A percentile compares a stretch with the other conserved stretches of the same genome.
These are phyloP conservation scores for Rusavskia elegans DNA, from an alignment of 495 filamentous ascomycete genomes.

Conservation along the genomic window DNA sequence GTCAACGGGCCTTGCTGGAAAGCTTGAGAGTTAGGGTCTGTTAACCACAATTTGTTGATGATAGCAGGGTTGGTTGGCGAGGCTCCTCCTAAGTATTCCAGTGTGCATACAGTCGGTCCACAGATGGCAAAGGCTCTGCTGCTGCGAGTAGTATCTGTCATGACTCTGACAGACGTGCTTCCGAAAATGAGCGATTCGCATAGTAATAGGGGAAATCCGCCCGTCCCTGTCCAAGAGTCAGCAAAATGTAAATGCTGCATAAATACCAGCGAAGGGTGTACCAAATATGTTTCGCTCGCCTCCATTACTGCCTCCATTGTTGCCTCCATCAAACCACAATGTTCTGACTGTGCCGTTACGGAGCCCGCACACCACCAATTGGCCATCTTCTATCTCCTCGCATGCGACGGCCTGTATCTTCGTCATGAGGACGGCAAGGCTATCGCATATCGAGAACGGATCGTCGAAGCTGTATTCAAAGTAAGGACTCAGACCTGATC, in stretches of 20 bases:
- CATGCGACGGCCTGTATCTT: neutral
- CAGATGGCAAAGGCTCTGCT: conserved; percentile 5
- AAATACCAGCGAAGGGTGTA: neutral
- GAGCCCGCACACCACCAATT: conserved; percentile 10
- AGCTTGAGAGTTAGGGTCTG: conserved; percentile 1
- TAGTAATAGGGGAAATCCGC: neutral
- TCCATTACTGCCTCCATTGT: too few species aligned
- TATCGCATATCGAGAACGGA: conserved; percentile 11
- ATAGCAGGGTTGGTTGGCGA: conserved; percentile 10
- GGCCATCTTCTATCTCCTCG: neutral
- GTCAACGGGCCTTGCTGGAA: conserved; percentile 2
- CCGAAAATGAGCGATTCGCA: conserved; percentile 10
- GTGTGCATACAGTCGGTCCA: conserved; percentile 4
- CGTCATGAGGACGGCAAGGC: conserved; percentile 6
- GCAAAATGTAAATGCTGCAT: neutral
- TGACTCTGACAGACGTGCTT: conserved; percentile 10
- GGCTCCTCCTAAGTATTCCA: conserved; percentile 3
- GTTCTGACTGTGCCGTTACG: conserved; percentile 9
- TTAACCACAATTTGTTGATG: conserved; percentile 6
- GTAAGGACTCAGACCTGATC: neutral
- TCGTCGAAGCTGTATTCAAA: conserved; percentile 6
- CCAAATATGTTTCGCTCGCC: too few species aligned
- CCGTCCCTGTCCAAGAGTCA: neutral
- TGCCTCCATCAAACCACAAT: too few species aligned
- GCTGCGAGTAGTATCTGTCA: neutral